Conservation (phyloP, 768 basidiomycete species). For the Tricholoma matsutake region DNA sequence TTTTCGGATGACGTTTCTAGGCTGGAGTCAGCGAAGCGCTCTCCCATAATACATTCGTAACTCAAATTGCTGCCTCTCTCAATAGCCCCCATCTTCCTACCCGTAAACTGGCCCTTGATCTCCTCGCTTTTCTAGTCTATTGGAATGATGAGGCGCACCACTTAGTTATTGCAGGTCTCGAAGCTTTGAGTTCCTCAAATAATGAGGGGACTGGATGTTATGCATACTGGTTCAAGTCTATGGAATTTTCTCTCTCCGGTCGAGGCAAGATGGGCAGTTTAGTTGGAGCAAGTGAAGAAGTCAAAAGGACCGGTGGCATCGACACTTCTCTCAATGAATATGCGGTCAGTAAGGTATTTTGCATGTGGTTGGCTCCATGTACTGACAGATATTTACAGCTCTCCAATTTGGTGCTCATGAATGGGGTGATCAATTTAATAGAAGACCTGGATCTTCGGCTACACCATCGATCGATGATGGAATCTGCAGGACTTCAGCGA, state of each 20-base stretch:
- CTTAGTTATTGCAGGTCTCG: slow-evolving; percentile 73
- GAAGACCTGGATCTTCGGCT: slow-evolving; percentile 84
- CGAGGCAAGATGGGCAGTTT: slow-evolving; percentile 93
- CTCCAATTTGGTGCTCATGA: slow-evolving; percentile 71
- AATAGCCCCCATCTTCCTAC: slow-evolving; percentile 79
- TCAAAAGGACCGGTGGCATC: slow-evolving; percentile 61
- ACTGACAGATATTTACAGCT: slow-evolving; percentile 38
- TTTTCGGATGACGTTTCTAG: slow-evolving; percentile 32
- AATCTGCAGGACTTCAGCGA: slow-evolving; percentile 74
- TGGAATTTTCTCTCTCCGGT: slow-evolving; percentile 74
- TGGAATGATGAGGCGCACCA: slow-evolving; percentile 59
- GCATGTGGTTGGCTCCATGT: not conserved
- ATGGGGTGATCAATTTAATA: slow-evolving; percentile 56
- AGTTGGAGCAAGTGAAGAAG: slow-evolving; percentile 93
- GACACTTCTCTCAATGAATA: slow-evolving; percentile 80
- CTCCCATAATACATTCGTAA: slow-evolving; percentile 68
- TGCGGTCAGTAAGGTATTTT: slow-evolving; percentile 52
- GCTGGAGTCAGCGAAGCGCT: slow-evolving; percentile 69
- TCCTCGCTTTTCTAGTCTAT: slow-evolving; percentile 71
- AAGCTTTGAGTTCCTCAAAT: slow-evolving; percentile 67
- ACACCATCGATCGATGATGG: slow-evolving; percentile 88
- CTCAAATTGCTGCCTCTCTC: slow-evolving; percentile 77
- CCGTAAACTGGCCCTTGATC: slow-evolving; percentile 74
- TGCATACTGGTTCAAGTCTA: slow-evolving; percentile 85
- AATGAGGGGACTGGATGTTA: slow-evolving; percentile 62